These are phyloP conservation scores for Ophiostoma angusticollis DNA, from an alignment of 2,329 filamentous ascomycete species.

Conservation along the genomic window DNA sequence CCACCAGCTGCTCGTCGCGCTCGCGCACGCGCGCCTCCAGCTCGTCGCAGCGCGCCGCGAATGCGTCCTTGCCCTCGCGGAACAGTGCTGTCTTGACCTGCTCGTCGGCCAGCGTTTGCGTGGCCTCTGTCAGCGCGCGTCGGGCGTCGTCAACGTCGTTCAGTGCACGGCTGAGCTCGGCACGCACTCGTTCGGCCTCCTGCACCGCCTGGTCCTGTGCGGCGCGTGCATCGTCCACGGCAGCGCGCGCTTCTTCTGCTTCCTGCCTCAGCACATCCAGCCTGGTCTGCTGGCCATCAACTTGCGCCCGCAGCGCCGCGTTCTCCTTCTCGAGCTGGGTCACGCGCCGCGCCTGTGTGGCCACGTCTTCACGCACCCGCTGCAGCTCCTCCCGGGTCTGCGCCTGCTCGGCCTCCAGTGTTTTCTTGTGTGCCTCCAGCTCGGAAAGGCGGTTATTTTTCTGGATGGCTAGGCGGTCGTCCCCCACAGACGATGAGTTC, in stretches of 20 bases:
- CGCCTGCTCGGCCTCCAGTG: not conserved
- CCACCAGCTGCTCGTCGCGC: conserved; percentile 10
- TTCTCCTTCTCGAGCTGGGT: conserved; percentile 4
- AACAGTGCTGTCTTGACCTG: not conserved
- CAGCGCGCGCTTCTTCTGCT: no score
- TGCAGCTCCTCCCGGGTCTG: conserved; percentile 1
- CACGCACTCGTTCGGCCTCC: not conserved
- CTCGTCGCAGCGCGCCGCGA: conserved; percentile 1
- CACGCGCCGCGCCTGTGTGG: no score
- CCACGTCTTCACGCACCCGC: no score
- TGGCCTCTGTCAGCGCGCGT: not conserved
- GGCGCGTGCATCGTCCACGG: no score
- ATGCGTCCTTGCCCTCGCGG: not conserved
- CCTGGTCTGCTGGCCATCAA: not conserved
- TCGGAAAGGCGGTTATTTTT: not conserved
- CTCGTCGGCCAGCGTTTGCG: not conserved
- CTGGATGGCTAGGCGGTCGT: no score
- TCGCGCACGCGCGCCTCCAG: conserved; percentile 6
- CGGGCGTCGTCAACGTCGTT: not conserved
- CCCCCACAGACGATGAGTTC: no score
- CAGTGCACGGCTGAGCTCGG: not conserved
- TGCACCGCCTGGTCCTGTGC: no score
- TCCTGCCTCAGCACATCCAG: no score
- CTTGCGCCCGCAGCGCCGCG: not conserved
- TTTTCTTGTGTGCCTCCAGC: conserved; percentile 1